Conservation (phyloP, 2,329 filamentous ascomycete species). For the Amauroascus verrucosus region DNA sequence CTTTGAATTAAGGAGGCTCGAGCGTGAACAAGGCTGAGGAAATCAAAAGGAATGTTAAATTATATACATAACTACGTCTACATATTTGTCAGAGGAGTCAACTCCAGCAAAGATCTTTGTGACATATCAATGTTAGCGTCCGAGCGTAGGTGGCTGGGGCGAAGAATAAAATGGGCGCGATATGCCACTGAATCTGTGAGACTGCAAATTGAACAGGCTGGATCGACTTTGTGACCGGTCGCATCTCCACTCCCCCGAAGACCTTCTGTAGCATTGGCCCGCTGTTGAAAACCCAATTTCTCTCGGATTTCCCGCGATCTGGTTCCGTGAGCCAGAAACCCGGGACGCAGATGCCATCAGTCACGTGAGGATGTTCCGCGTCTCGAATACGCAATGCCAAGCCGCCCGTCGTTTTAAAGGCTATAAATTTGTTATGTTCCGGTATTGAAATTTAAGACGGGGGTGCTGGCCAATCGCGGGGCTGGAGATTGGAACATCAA, state of each 20-base stretch:
- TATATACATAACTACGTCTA: too few species aligned
- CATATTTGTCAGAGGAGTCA: background rate
- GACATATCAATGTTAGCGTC: background rate
- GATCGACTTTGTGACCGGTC: background rate
- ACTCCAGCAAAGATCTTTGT: background rate
- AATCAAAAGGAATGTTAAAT: too few species aligned
- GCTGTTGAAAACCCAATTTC: background rate
- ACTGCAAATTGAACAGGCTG: too few species aligned
- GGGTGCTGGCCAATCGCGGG: background rate
- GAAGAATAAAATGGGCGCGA: background rate
- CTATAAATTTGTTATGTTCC: background rate
- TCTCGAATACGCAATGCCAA: background rate
- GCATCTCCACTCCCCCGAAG: background rate
- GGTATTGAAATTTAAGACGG: background rate
- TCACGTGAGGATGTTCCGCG: background rate
- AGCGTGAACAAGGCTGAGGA: too few species aligned
- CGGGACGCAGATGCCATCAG: constrained; percentile 1
- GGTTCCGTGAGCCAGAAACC: constrained; percentile 7
- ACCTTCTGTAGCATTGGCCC: background rate
- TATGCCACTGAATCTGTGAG: too few species aligned
- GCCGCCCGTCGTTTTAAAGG: background rate
- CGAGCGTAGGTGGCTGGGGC: background rate
- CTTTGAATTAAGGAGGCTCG: too few species aligned
- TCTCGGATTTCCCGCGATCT: background rate
- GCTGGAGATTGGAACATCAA: background rate